Base-by-base conservation (phyloP, 495 filamentous ascomycete species). In the Paragyromitra xinjiangensis region DNA sequence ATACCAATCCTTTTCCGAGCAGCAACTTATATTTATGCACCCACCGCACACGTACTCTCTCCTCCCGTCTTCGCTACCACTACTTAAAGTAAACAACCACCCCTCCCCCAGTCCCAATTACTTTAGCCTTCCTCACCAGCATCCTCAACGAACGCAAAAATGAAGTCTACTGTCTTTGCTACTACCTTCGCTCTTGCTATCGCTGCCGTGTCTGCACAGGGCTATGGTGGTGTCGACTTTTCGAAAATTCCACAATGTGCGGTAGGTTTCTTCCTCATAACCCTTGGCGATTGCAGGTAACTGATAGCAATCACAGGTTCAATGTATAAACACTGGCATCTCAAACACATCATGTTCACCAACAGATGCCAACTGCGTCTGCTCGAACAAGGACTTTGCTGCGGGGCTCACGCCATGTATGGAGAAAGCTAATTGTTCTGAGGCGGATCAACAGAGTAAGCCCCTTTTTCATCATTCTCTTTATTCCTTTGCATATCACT, bases 311-410 rank as follows among this genome's bases (percentile, higher is more conserved):
- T 74, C 26, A 24, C 73, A 92, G 90, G 81, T 86, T 86, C n/a
- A 40, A 6, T 93, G 91, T 80, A 88, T 88, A 62, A 87, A 88
- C 11, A 34, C 67, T 11, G 84, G 83, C 45, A 80, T 82, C 74
- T 64, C 78, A 55, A 85, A 86, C 68, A 88, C 86, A 56, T 73
- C 83, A 71, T 94, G 92, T 83, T 83, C 85, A 14, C 66, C 78
- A 16, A 79, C 87, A 61, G 88, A 93, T 75, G 80, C 89, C 74
- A 79, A 84, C 55, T 95, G 93, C 83, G 92, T 94, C 80, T 95
- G 93, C 85, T 16, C 8, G 14, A 39, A 11, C 24, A 8, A 3
- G 56, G n/a, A 1, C 1, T 37, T 61, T 16, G 56, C 56, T 7
- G 19, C 56, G 29, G 26, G 5, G 29, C 14, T 61, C 29, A 3